Base-by-base conservation (phyloP, 1,284 basidiomycete species). In the Cutaneotrichosporon curvatum region DNA sequence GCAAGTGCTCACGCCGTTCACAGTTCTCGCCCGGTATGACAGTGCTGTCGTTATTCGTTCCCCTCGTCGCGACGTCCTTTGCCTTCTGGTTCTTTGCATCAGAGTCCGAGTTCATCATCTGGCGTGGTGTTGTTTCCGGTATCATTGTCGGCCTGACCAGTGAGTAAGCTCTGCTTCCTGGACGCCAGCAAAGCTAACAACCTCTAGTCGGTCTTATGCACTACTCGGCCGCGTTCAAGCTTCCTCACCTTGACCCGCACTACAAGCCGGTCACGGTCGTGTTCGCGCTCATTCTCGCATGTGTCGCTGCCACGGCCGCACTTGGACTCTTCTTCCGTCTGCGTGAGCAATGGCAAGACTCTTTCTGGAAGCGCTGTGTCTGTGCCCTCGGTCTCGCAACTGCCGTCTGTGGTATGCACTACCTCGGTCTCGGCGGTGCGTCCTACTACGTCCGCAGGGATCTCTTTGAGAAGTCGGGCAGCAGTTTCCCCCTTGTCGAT, bases 141-240 rank as follows among this genome's bases (percentile, higher is more conserved):
- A 38, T 85, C 72, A 70, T 90, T 80, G 70, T 91, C 82, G 57
- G 82, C 74, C 40, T 87, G 78, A 50, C 88, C 81, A 73, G 91
- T 87, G 59, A 87, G 72, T 49, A 34, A 19, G 15, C 12, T n/a
- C 21, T 33, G 11, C 12, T 21, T 20, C 25, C 12, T 28, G 25
- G 25, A 28, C 7, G 30, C 7, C 40, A 12, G 32, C 23, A 35
- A 36, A 33, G 18, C 32, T 11, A n/a, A 47, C 59, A 63, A 38
- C 12, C 35, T 5, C 47, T 28, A 65, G 65, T 68, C 53, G 60
- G 63, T 55, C 61, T 73, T 35, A 74, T 75, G 73, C 73, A 76
- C 64, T 75, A 73, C 60, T 73, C 73, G 25, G 74, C 74, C 11
- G 65, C 70, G 2, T 74, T 76, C 62, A 57, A 61, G 45, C 62